Base-by-base conservation (phyloP, 148 eudicot genomes). In the Rhododendron molle region DNA sequence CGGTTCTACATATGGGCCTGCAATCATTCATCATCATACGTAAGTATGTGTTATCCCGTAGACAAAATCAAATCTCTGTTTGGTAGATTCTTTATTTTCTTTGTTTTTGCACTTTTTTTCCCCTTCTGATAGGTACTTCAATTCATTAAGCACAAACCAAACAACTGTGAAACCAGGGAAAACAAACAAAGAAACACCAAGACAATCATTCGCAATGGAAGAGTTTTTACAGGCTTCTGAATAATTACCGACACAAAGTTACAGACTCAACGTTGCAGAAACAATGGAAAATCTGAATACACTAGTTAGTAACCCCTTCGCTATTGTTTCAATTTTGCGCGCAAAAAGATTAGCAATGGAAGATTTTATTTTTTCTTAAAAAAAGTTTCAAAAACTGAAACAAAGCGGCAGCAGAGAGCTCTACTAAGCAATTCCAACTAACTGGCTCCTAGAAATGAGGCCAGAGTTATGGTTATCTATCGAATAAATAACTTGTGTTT, bases 1-100 rank as follows among this genome's bases (percentile, higher is more conserved):
- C 94, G 4, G 92, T 92, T 86, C 94, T 86, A 81, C 91, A 78
- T 7, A 92, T 88, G 0, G 90, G 90, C 84, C 94, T 92, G 67
- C 15, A 67, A 62, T 30, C 15, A 14, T 78, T 50, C 58, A 78
- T 8, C 15, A 46, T 46, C 16, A 12, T 4, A 26, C 0, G 81
- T 9, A 13, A 78, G 16, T 78, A 21, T 26, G 34, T n/a, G 52
- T 26, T 46, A n/a, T 26, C 83, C 71, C 26, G 11, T 28, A 34
- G 23, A 34, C 30, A 80, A 11, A 54, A 13, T 78, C 34, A 20
- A 40, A 38, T 0, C 12, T 13, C 18, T 60, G 32, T n/a, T 10
- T 26, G 32, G 30, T 65, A n/a, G 72, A 0, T 4, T n/a, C 30
- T n/a, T n/a, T n/a, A 26, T n/a, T 62, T 62, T 62, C 30, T 7